Evolutionary conservation across 2,329 filamentous ascomycete species (phyloP).

Genomic region (Curvularia lunata): DNA sequence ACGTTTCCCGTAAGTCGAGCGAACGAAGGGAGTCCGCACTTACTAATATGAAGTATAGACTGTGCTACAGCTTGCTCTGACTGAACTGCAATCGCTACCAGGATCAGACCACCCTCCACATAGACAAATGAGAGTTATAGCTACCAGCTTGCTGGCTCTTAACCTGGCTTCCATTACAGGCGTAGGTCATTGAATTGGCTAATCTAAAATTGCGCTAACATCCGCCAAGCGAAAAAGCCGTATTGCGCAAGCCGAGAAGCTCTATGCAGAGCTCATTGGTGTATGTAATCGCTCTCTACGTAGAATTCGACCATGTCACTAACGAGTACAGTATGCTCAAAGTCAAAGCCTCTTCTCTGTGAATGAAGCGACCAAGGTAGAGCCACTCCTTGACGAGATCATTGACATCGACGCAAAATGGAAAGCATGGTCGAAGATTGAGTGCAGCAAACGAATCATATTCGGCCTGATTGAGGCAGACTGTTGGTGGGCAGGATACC

Average conservation of each 20-base stretch:
- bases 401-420: constrained; percentile 56
- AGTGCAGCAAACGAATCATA: constrained; percentile 59
- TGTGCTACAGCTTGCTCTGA: constrained; percentile 50
- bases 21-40: too few relatives aligned
- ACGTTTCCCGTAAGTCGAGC: constrained; percentile 50
- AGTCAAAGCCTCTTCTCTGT: constrained; percentile 59
- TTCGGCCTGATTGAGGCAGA: constrained; percentile 55
- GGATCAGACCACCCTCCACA: constrained; percentile 50
- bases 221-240: constrained; percentile 43
- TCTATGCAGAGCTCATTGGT: constrained; percentile 59
- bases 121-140: constrained; percentile 55
- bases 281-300: constrained; percentile 30
- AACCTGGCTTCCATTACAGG: constrained; percentile 59
- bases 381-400: constrained; percentile 53
- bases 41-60: constrained; percentile 23
- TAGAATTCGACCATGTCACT: constrained; percentile 7
- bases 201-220: constrained; percentile 13
- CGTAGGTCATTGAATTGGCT: constrained; percentile 33
- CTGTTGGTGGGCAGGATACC: constrained; percentile 57
- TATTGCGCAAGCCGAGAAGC: constrained; percentile 58
- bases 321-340: constrained; percentile 52
- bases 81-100: constrained; percentile 53
- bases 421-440: constrained; percentile 61
- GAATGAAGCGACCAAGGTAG: constrained; percentile 48
- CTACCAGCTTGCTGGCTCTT: constrained; percentile 56